Evolutionary conservation across 768 basidiomycete genomes (phyloP).

Genomic region (Baorangia bicolor): DNA sequence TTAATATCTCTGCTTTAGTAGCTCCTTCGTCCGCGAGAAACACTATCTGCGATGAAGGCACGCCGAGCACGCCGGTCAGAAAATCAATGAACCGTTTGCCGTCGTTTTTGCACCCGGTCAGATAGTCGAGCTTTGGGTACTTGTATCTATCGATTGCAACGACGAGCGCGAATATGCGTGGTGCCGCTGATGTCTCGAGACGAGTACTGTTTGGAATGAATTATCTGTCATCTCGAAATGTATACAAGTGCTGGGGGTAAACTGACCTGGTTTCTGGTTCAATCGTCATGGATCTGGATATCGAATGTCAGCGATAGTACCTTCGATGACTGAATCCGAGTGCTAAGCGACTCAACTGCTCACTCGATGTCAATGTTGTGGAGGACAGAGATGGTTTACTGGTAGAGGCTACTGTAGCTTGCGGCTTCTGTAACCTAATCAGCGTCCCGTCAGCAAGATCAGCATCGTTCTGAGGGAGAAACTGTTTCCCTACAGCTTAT

Average conservation of each 20-base stretch:
- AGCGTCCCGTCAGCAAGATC: neutral
- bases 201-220: neutral
- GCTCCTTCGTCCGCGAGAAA: constrained; percentile 18
- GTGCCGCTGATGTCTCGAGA: neutral
- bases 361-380: neutral
- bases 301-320: neutral
- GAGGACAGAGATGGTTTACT: neutral
- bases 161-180: constrained; percentile 20
- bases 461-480: neutral
- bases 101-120: constrained; percentile 21
- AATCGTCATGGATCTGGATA: constrained; percentile 4
- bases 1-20: constrained; percentile 6
- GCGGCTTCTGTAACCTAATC: neutral
- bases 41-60: constrained; percentile 9
- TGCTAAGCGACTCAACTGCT: constrained; percentile 13
- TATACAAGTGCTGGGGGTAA: neutral
- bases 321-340: neutral
- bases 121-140: fast-evolving
- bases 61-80: constrained; percentile 12
- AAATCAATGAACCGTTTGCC: constrained; percentile 12
- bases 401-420: neutral
- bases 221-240: neutral
- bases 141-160: constrained; percentile 17
- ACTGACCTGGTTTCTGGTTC: constrained; percentile 6
- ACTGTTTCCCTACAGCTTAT: constrained; percentile 4